Conservation (phyloP, 768 basidiomycete genomes). For the Boletus rubropictus region DNA sequence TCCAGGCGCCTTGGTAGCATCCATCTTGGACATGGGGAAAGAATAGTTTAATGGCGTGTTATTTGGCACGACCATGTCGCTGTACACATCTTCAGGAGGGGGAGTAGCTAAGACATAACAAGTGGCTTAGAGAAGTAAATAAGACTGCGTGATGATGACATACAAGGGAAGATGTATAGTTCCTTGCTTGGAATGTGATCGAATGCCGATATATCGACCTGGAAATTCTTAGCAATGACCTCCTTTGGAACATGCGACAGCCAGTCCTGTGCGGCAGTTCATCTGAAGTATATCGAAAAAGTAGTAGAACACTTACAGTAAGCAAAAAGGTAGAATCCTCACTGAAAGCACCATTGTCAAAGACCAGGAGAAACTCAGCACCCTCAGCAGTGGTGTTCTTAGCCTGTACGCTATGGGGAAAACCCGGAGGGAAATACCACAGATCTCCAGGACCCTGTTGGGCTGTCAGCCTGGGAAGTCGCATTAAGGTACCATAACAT, state of each 20-base stretch:
- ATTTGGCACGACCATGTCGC: slow-evolving; percentile 45
- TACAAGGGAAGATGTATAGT: slow-evolving; percentile 52
- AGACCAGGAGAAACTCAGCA: slow-evolving; percentile 48
- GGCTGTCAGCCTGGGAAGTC: slow-evolving; percentile 11
- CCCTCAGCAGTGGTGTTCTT: slow-evolving; percentile 42
- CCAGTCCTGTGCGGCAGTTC: slow-evolving; percentile 48
- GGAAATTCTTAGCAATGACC: slow-evolving; percentile 63
- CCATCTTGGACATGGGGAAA: slow-evolving; percentile 47
- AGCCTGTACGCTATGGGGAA: slow-evolving; percentile 52
- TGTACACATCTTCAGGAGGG: slow-evolving; percentile 37
- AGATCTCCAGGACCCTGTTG: slow-evolving; percentile 38
- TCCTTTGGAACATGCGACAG: slow-evolving; percentile 55
- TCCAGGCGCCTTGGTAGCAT: slow-evolving; percentile 40
- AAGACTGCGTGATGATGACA: neutral
- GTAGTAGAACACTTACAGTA: slow-evolving; percentile 11
- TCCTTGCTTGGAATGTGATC: slow-evolving; percentile 49
- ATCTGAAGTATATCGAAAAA: neutral
- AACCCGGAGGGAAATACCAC: slow-evolving; percentile 57
- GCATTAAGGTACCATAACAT: slow-evolving; percentile 20
- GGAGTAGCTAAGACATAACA: slow-evolving; percentile 30
- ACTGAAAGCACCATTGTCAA: slow-evolving; percentile 41
- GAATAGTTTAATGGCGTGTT: slow-evolving; percentile 48
- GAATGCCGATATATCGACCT: slow-evolving; percentile 41
- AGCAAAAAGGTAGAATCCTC: slow-evolving; percentile 55
- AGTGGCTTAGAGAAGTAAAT: neutral